Conservation (phyloP, 176 grass and related monocot genomes). For the Carex kokanica region DNA sequence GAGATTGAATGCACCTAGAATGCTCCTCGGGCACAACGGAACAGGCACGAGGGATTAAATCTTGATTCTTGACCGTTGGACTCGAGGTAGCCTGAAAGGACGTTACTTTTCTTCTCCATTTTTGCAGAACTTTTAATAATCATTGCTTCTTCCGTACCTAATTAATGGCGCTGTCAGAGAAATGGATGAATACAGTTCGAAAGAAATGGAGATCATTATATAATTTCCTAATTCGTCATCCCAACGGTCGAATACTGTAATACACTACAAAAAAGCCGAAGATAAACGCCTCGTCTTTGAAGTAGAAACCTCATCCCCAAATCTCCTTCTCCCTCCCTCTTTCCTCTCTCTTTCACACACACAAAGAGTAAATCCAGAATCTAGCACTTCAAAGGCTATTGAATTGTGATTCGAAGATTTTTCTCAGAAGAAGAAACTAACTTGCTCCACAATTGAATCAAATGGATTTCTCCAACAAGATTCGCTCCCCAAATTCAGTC, state of each 20-base stretch:
- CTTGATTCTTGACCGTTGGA: constrained; percentile 17
- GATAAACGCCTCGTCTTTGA: neutral
- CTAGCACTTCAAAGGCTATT: neutral
- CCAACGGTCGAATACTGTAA: constrained; percentile 28
- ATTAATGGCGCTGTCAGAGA: neutral
- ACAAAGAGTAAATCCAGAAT: neutral
- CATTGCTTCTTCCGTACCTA: neutral
- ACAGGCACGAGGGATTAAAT: neutral
- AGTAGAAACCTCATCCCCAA: neutral
- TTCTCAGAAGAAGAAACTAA: neutral
- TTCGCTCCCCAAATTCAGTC: constrained; percentile 8
- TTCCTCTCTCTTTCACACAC: neutral
- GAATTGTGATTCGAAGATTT: neutral
- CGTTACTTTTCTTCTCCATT: neutral
- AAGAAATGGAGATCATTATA: neutral
- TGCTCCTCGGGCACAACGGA: neutral
- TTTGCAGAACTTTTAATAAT: neutral
- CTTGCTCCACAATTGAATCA: neutral
- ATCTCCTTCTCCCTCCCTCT: neutral
- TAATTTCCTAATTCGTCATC: neutral
- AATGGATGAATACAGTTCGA: neutral
- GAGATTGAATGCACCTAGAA: neutral
- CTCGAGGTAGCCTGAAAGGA: neutral
- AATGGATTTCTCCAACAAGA: constrained; percentile 14
- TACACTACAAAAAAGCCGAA: neutral